Evolutionary conservation across 176 grass and related monocot species (phyloP), one percentile per base, ranked within the genome.

Genomic region (Melocanna baccifera): DNA sequence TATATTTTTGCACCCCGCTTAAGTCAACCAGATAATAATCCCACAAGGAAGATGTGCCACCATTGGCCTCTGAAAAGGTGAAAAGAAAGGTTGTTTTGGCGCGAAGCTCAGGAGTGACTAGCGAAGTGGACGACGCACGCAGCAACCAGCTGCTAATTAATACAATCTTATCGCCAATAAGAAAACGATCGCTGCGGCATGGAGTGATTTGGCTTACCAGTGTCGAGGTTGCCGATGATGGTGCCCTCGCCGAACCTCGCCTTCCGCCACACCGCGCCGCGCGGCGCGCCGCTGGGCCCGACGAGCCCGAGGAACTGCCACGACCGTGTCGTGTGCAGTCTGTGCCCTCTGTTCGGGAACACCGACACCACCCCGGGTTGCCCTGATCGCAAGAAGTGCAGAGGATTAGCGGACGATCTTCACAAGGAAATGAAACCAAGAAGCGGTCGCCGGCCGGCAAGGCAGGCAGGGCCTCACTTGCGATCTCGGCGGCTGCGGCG

Each of bases 181-280:
- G 77, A 87, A 22, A 73, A 52, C 84, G 67, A 53, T 53, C 45
- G 76, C 67, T 39, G 55, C 20, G 42, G 41, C 64, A 11, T 25
- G 56, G n/a, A 25, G n/a, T 25, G n/a, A 11, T 25, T 59, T 59
- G 56, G 56, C 30, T 59, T 83, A 98, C 96, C 96, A 16, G 96
- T 98, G 81, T 98, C 96, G 62, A 98, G 84, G 78, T 95, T 98
- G 85, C 87, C 96, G 69, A 98, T 94, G 87, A 98, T 92, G 68
- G 91, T 87, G 85, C 90, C 89, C 78, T 91, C 83, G 34, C 91
- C 96, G 77, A 92, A 98, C 18, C 69, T 91, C 0, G 96, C 83
- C 86, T 82, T 91, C 40, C 30, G 34, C 96, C 96, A 98, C 3
- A 84, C 86, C 13, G 57, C 81, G 9, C 73, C 76, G 37, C 7